phyloP scores from a whole-genome alignment of 306 rosid genomes.

The Sicyos baderoa region DNA sequence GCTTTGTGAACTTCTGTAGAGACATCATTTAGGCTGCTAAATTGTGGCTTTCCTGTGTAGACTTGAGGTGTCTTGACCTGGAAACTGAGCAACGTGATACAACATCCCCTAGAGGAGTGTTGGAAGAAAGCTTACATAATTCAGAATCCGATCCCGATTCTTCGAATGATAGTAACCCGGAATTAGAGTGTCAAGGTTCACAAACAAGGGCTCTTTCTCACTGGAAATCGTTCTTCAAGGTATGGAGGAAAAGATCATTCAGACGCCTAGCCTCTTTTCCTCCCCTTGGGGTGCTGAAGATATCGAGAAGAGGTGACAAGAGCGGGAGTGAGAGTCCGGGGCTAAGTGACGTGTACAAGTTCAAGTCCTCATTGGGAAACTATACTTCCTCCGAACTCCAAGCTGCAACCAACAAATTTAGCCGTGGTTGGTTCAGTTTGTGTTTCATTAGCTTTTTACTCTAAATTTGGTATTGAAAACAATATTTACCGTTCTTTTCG shows the following conservation, averaged over 20 bases:
- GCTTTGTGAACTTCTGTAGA: background rate
- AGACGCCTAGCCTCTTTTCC: slow-evolving; percentile 44
- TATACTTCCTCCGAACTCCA: slow-evolving; percentile 44
- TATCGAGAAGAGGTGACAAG: slow-evolving; percentile 42
- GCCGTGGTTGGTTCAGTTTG: slow-evolving; percentile 34
- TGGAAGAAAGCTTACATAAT: slow-evolving; percentile 41
- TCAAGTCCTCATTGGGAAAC: slow-evolving; percentile 40
- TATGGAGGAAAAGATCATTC: slow-evolving; percentile 32
- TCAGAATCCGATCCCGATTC: slow-evolving; percentile 25
- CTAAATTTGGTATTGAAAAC: slow-evolving; percentile 3
- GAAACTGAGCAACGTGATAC: slow-evolving; percentile 56
- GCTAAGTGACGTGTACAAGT: slow-evolving; percentile 29
- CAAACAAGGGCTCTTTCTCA: slow-evolving; percentile 29
- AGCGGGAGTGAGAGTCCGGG: slow-evolving; percentile 36
- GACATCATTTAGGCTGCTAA: background rate
- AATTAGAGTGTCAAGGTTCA: slow-evolving; percentile 23
- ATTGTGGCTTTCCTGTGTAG: slow-evolving; percentile 28
- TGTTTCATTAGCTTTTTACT: background rate
- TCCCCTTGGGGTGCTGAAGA: slow-evolving; percentile 38
- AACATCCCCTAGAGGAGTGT: slow-evolving; percentile 72
- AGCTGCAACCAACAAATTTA: slow-evolving; percentile 55
- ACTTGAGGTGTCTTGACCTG: slow-evolving; percentile 46
- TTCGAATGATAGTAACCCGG: slow-evolving; percentile 19
- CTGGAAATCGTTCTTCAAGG: slow-evolving; percentile 41
- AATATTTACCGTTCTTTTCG: background rate